phyloP scores from a whole-genome alignment of 2,329 filamentous ascomycete species.

The Sclerotiophoma versabilis region DNA sequence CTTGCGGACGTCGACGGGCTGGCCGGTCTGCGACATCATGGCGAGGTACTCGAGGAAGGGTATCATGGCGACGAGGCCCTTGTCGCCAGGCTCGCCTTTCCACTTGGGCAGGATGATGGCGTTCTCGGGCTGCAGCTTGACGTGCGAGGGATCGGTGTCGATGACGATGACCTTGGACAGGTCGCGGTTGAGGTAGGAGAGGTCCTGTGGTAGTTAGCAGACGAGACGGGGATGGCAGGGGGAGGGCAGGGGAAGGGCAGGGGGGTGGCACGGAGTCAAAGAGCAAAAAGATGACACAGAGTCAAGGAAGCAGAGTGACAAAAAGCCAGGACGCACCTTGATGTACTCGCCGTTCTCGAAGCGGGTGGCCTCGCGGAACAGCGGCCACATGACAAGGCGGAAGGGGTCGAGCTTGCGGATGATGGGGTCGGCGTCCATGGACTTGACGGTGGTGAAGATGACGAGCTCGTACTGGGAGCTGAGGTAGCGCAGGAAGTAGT shows the following conservation, averaged over 20 bases:
- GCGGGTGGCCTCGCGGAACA: slow-evolving; percentile 95
- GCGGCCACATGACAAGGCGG: slow-evolving; percentile 91
- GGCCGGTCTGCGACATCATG: slow-evolving; percentile 72
- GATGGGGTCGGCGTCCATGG: slow-evolving; percentile 82
- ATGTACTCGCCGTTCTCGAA: slow-evolving; percentile 96
- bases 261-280: no score
- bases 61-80: slow-evolving; percentile 85
- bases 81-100: slow-evolving; percentile 83
- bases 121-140: slow-evolving; percentile 93
- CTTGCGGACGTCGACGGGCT: slow-evolving; percentile 80
- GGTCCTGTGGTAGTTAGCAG: slow-evolving; percentile 66
- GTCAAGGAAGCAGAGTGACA: no score
- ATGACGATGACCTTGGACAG: slow-evolving; percentile 94
- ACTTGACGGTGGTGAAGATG: slow-evolving; percentile 89
- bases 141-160: slow-evolving; percentile 83
- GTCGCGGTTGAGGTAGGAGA: slow-evolving; percentile 97
- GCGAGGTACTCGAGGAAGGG: slow-evolving; percentile 98
- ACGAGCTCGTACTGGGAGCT: slow-evolving; percentile 98
- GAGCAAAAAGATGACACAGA: no score
- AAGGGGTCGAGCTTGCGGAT: slow-evolving; percentile 94
- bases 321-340: slow-evolving; percentile 69
- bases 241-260: no score
- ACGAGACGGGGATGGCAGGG: no score
- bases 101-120: slow-evolving; percentile 91
- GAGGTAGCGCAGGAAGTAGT: slow-evolving; percentile 97